Evolutionary conservation across 495 filamentous ascomycete genomes (phyloP), one percentile per base, ranked within the genome.

Genomic region (Hypoxylon lienhwacheense): DNA sequence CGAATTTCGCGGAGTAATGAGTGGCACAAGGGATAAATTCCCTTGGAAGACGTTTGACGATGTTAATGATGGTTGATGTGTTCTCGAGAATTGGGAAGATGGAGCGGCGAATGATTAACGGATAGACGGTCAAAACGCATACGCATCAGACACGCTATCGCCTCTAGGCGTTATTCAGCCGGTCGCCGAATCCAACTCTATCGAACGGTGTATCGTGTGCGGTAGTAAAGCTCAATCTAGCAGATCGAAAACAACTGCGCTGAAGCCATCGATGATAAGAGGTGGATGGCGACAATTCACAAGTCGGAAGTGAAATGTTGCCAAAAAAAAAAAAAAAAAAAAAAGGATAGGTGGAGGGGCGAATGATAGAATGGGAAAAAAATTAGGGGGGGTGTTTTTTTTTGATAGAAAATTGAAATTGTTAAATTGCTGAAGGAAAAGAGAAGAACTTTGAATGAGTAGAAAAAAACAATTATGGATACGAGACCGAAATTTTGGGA

Each of bases 1-100:
- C 15, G 25, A 55, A 51, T 45, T 42, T 35, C 51, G 54, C 31
- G 54, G 48, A 59, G 43, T 54, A 67, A 55, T 62, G 61, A 67
- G 47, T 46, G 65, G 53, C 58, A 39, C 51, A 52, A 61, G 55
- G 58, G 58, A 36, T 20, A 46, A 17, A n/a, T 6, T 15, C 16
- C 61, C 37, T 24, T 36, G 24, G 24, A 32, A 25, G 32, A 59
- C 11, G 31, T 44, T 45, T 15, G 47, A n/a, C 47, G 31, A 24
- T 25, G 32, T 37, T 17, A 16, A 45, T 22, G 29, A 46, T 15
- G 25, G 37, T 43, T 29, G 35, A 12, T 19, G 37, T 21, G n/a
- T n/a, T 36, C 40, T 28, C 17, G 14, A 14, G 28, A 17, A 17
- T 25, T 44, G 29, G 25, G 45, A 20, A 8, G n/a, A 29, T 29